Base-by-base conservation (phyloP, 2,329 filamentous ascomycete genomes). In the Hypomyces perniciosus region DNA sequence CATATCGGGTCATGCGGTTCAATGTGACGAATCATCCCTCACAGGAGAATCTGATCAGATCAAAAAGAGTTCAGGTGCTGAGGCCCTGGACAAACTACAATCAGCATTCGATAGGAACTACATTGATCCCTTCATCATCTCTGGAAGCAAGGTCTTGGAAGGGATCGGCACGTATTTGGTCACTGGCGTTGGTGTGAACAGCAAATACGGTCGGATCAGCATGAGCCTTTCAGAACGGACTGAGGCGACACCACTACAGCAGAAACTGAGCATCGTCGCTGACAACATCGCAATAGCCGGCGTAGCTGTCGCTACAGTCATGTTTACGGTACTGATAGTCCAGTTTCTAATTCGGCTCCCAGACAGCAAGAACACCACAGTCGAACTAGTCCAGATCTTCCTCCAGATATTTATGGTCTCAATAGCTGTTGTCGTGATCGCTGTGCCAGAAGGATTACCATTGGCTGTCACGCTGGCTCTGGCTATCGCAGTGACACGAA, bases 321-420 rank as follows among this genome's bases (percentile, higher is more conserved):
- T 92, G 20, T 92, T 92, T 64, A 70, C 90, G 47, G 85, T 90
- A 27, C 74, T 91, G 8, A 81, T 91, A 61, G 88, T 92, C 72
- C 85, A 88, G 61, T 92, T 90, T 63, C 72, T 88, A 27, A 84
- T 78, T 35, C 68, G 76, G n/a, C 74, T 92, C 8, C 77, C 78
- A 6, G 61, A 70, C 33, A 82, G 79, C 59, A 39, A 58, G 26
- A 63, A 58, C 0, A 68, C 70, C 0, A 70, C 81, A 2, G 72
- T 79, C 0, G 68, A 78, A 46, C 90, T 88, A 68, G 69, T 63
- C 0, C 70, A 70, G 35, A 65, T 76, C n/a, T 85, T 85, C 59
- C 72, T 85, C 61, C 72, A 80, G 28, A 81, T 86, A 46, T 76
- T 85, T 47, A 85, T 85, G 51, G 78, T 83, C 33, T 79, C 82